These are phyloP conservation scores for Phialophora tarda DNA, from an alignment of 2,329 filamentous ascomycete species.

Conservation along the genomic window DNA sequence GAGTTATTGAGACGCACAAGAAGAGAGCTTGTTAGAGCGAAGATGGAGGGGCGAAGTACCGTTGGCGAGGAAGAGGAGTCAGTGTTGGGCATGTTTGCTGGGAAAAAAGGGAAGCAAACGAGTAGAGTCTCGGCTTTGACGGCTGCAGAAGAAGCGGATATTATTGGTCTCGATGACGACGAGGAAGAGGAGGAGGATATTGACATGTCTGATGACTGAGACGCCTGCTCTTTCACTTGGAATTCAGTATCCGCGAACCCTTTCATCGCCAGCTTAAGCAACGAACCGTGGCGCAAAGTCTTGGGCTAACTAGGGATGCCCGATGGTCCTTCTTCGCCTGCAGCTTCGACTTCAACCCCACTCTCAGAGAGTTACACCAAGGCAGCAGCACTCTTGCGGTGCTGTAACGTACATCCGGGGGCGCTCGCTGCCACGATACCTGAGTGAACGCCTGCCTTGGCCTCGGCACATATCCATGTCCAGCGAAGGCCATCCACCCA, in stretches of 20 bases:
- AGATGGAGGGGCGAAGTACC: slow-evolving; percentile 28
- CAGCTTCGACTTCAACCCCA: background rate
- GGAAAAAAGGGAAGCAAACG: slow-evolving; percentile 6
- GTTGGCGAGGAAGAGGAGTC: slow-evolving; percentile 10
- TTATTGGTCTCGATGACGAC: slow-evolving; percentile 23
- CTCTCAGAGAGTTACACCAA: background rate
- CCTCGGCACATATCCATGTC: background rate
- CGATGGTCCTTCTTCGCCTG: background rate
- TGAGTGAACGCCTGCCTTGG: background rate
- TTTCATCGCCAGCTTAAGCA: background rate
- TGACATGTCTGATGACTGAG: slow-evolving; percentile 21
- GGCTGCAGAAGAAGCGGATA: slow-evolving; percentile 21
- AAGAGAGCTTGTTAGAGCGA: slow-evolving; percentile 63
- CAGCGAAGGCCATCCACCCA: background rate
- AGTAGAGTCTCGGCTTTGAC: background rate
- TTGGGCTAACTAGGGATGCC: background rate
- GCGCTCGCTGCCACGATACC: background rate
- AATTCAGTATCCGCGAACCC: background rate
- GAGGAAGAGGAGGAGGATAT: slow-evolving; percentile 25
- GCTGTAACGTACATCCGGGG: background rate
- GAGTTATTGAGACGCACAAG: slow-evolving; percentile 82
- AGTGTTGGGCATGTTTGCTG: slow-evolving; percentile 13
- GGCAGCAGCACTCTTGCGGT: background rate
- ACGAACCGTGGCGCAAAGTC: background rate
- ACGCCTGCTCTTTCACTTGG: background rate